phyloP scores from a whole-genome alignment of 2,329 filamentous ascomycete genomes.

The Colletotrichum sublineola region DNA sequence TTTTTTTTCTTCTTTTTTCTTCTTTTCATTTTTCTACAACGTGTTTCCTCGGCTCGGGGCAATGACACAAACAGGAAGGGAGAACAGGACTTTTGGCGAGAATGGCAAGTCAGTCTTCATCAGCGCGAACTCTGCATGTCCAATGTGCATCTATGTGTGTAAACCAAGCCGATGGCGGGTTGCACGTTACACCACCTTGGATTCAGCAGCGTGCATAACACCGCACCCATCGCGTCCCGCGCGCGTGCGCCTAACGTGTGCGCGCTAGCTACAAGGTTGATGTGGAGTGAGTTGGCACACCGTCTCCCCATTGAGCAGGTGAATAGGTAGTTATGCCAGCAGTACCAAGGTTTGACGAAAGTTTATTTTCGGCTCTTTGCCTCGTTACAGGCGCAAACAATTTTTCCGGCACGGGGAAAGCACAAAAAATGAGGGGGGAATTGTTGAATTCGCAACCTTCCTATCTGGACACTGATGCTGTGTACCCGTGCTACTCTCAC shows the following conservation, averaged over 20 bases:
- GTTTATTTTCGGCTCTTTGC: slow-evolving; percentile 16
- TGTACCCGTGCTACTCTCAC: background rate
- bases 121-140: slow-evolving; percentile 8
- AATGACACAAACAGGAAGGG: slow-evolving; percentile 28
- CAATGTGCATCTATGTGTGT: background rate
- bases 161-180: background rate
- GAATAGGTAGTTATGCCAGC: slow-evolving; percentile 1
- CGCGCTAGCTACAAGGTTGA: background rate
- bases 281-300: background rate
- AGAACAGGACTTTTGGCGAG: slow-evolving; percentile 28
- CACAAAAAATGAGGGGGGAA: background rate
- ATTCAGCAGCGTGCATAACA: background rate
- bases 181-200: background rate
- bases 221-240: background rate
- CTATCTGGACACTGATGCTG: slow-evolving; percentile 3
- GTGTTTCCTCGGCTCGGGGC: slow-evolving; percentile 18
- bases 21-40: background rate
- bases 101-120: slow-evolving; percentile 29
- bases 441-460: slow-evolving; percentile 8
- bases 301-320: slow-evolving; percentile 29
- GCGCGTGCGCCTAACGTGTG: background rate
- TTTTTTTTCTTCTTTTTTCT: no score
- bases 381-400: background rate
- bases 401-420: background rate
- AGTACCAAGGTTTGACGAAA: slow-evolving; percentile 2